Evolutionary conservation across 164 flowering plant species (phyloP).

Genomic region (Umbellularia californica): DNA sequence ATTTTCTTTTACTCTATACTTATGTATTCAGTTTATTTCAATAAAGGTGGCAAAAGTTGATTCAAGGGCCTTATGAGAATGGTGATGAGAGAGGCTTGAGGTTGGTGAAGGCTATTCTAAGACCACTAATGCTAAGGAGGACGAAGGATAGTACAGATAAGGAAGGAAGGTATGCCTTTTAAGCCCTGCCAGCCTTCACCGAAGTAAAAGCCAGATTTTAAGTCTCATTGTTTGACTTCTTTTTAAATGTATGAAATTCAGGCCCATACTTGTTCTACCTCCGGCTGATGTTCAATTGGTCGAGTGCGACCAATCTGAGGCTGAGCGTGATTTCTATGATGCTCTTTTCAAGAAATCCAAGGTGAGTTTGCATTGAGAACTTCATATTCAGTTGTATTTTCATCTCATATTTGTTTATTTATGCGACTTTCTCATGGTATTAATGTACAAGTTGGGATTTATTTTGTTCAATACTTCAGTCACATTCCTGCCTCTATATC

Average conservation of each 20-base stretch:
- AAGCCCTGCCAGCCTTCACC: background rate
- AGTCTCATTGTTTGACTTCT: background rate
- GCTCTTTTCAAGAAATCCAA: slow-evolving; percentile 81
- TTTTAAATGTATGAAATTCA: slow-evolving; percentile 14
- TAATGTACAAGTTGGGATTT: too few relatives aligned
- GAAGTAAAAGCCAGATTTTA: background rate
- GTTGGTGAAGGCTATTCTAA: slow-evolving; percentile 59
- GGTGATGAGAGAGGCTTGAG: slow-evolving; percentile 64
- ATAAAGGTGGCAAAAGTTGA: slow-evolving; percentile 65
- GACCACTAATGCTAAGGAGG: slow-evolving; percentile 76
- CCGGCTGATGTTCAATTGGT: slow-evolving; percentile 61
- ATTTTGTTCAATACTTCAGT: too few relatives aligned
- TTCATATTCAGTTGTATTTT: background rate
- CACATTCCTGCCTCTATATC: too few relatives aligned
- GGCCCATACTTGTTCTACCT: slow-evolving; percentile 80
- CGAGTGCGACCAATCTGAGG: slow-evolving; percentile 72
- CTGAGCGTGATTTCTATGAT: slow-evolving; percentile 68
- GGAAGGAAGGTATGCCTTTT: slow-evolving; percentile 54
- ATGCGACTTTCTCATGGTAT: background rate
- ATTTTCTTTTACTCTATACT: background rate
- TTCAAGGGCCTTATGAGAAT: slow-evolving; percentile 68
- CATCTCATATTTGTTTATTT: background rate
- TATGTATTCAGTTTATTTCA: background rate
- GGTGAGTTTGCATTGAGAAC: slow-evolving; percentile 31
- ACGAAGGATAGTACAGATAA: slow-evolving; percentile 71